These are phyloP conservation scores for Coemansia sp. DNA, from an alignment of 192 early-diverging fungal genomes.

Conservation along the genomic window DNA sequence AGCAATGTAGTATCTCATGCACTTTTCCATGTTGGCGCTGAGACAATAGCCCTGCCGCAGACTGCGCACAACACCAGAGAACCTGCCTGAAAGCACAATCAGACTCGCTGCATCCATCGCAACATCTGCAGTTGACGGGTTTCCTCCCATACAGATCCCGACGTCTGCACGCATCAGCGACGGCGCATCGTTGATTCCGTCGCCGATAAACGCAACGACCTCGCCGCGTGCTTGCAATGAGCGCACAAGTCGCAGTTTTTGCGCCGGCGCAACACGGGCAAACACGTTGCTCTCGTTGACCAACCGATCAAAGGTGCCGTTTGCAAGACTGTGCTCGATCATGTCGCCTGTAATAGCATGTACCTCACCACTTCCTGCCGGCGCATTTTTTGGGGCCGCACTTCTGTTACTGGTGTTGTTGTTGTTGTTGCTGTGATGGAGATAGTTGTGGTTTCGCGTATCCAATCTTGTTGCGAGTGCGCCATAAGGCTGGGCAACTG, in stretches of 20 bases:
- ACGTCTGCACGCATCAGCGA: conserved; percentile 80
- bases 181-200: conserved; percentile 90
- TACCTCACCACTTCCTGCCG: conserved; percentile 10
- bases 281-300: conserved; percentile 48
- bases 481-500: conserved; percentile 8
- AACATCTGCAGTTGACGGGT: conserved; percentile 64
- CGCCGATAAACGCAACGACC: conserved; percentile 62
- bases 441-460: neutral
- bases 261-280: conserved; percentile 38
- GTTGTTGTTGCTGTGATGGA: neutral
- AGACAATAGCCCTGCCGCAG: conserved; percentile 33
- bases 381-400: neutral
- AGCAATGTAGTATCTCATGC: conserved; percentile 29
- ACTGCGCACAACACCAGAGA: conserved; percentile 32
- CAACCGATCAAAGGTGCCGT: conserved; percentile 30
- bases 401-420: neutral
- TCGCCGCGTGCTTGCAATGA: conserved; percentile 45
- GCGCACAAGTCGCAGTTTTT: conserved; percentile 44
- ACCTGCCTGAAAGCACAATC: conserved; percentile 38
- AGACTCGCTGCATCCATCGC: conserved; percentile 50
- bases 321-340: conserved; percentile 31
- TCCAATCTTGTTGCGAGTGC: neutral
- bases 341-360: conserved; percentile 49
- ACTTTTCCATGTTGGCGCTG: conserved; percentile 30
- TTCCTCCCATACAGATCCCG: conserved; percentile 79